Percentiles rank a stretch among this genome's conserved stretches.
Conservation (phyloP, 2,329 filamentous ascomycete genomes). For the Colletotrichum tropicicola region DNA sequence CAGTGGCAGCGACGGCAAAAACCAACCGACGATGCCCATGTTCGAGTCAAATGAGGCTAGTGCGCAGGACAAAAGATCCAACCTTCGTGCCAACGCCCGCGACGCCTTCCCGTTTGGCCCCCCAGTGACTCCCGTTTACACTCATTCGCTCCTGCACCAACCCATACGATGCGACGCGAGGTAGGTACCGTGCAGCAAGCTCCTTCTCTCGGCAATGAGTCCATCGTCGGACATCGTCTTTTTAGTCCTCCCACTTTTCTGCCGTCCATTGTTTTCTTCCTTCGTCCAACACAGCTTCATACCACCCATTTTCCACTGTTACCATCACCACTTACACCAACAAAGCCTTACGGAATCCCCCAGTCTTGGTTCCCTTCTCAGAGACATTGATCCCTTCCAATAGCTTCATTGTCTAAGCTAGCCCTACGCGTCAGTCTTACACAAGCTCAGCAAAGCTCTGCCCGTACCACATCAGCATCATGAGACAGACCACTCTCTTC, state of each 20-base stretch:
- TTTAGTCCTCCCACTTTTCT: background rate
- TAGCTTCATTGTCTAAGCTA: background rate
- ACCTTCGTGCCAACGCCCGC: background rate
- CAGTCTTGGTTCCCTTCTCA: background rate
- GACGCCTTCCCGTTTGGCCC: background rate
- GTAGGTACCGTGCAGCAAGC: background rate
- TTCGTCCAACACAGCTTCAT: slow-evolving; percentile 12
- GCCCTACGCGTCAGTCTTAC: background rate
- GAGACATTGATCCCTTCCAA: background rate
- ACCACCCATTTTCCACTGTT: background rate
- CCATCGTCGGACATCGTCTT: slow-evolving; percentile 2
- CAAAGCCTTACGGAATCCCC: background rate
- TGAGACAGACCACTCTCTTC: slow-evolving; percentile 24
- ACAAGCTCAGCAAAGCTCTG: background rate
- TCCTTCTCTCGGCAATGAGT: slow-evolving; percentile 9
- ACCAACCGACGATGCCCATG: background rate
- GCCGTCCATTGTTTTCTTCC: background rate
- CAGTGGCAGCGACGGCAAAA: slow-evolving; percentile 1
- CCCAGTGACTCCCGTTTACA: background rate
- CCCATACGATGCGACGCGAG: background rate
- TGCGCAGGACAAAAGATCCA: background rate
- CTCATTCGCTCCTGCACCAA: background rate
- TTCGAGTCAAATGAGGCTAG: background rate
- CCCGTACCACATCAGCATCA: background rate
- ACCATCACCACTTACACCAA: slow-evolving; percentile 8